A percentile compares a stretch with the other conserved stretches of the same genome.
These are phyloP conservation scores for Pleurotus citrinopileatus DNA, from an alignment of 768 basidiomycete genomes.

Conservation along the genomic window DNA sequence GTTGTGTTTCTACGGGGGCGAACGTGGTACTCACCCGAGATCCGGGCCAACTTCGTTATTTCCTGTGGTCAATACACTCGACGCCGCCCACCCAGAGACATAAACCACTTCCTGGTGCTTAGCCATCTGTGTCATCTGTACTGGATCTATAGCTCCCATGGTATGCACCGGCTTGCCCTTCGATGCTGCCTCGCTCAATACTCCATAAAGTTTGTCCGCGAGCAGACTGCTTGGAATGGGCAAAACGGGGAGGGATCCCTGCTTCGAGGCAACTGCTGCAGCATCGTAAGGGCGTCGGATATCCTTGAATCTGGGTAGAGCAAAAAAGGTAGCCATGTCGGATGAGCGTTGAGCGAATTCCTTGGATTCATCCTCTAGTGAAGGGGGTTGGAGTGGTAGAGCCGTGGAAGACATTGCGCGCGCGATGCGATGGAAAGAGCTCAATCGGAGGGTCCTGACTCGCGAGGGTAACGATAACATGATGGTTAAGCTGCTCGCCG, in stretches of 20 bases:
- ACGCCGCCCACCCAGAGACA: conserved; percentile 90
- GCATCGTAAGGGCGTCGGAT: conserved; percentile 82
- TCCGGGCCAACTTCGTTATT: conserved; percentile 93
- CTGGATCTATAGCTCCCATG: conserved; percentile 90
- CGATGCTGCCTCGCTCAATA: conserved; percentile 60
- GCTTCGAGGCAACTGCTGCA: conserved; percentile 80
- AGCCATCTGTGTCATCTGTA: conserved; percentile 96
- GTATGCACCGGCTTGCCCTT: conserved; percentile 78
- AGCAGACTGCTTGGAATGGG: conserved; percentile 76
- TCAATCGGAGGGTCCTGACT: neutral
- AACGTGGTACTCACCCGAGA: conserved; percentile 62
- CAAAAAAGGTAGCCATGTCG: conserved; percentile 71
- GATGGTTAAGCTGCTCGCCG: neutral
- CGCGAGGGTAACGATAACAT: conserved; percentile 9
- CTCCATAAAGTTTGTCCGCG: conserved; percentile 79
- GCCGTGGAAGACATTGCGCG: conserved; percentile 40
- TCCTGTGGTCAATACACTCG: conserved; percentile 83
- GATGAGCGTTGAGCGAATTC: conserved; percentile 61
- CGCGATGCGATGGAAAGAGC: conserved; percentile 20
- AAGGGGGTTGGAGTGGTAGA: conserved; percentile 58
- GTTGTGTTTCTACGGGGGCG: neutral
- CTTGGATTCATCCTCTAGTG: conserved; percentile 52
- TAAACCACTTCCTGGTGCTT: conserved; percentile 83
- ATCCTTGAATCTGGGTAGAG: conserved; percentile 65
- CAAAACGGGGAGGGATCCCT: conserved; percentile 79